Base-by-base conservation (phyloP, 768 basidiomycete species). In the Mycena albidolilacea region DNA sequence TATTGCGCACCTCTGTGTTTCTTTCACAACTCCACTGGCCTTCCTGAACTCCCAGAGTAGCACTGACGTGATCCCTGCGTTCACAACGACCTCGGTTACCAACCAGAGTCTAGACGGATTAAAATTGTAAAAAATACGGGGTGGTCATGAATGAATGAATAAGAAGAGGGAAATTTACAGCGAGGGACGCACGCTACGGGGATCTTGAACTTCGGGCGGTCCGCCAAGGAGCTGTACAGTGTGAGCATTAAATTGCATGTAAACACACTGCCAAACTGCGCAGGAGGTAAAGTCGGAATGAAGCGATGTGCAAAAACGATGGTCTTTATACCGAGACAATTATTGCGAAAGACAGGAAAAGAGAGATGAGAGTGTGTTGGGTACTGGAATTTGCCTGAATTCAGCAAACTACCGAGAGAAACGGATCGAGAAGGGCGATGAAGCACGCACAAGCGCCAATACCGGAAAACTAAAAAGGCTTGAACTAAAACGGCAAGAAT, bases 381-480 rank as follows among this genome's bases (percentile, higher is more conserved):
- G 50, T 52, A 52, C 50, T 52, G 17, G 50, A 52, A 52, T 52
- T 52, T 21, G n/a, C 50, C n/a, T 14, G n/a, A 52, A 52, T 52
- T 52, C 7, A 21, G 50, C 50, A 4, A 21, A 52, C 7, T 52
- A 52, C 17, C 19, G 50, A 52, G 50, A 52, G n/a, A 21, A 52
- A 52, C 46, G n/a, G 50, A 52, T 52, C n/a, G 17, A 48, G 46
- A 48, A 17, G 15, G 46, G 8, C 7, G 46, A 48, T 30, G 12
- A 7, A 52, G 17, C 50, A 52, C 50, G 50, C 19, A 58, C 57
- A 58, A 12, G 12, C 57, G 57, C 57, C 57, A 58, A 58, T 58
- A 58, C 37, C 57, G 57, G 35, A 58, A 14, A 12, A 58, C 57
- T 12, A 58, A 12, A 58, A 58, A 58, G 12, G 30, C 15, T 58